Percentiles rank a stretch among this genome's conserved stretches.
Evolutionary conservation across 2,329 filamentous ascomycete genomes (phyloP).

Genomic region (Decorospora gaudefroyi): DNA sequence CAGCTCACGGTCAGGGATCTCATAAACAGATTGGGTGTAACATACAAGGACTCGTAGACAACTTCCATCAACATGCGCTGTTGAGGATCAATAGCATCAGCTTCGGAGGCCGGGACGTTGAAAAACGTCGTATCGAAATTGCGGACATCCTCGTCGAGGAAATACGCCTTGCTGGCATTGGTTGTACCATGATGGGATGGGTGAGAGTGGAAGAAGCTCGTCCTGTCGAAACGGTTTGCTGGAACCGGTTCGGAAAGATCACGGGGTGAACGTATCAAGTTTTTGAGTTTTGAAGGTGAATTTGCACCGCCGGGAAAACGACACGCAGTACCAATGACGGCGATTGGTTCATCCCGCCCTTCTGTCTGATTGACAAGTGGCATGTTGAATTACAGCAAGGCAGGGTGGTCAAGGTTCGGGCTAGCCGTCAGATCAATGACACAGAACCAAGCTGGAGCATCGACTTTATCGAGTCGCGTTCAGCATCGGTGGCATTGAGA

Average conservation of each 20-base stretch:
- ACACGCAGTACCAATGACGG: slow-evolving; percentile 46
- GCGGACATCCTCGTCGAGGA: slow-evolving; percentile 25
- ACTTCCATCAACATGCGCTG: slow-evolving; percentile 43
- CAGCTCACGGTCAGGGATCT: background rate
- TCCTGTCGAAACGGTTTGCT: slow-evolving; percentile 32
- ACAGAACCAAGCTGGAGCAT: too few relatives aligned
- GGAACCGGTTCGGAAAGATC: slow-evolving; percentile 41
- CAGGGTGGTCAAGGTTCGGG: too few relatives aligned
- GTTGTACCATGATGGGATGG: slow-evolving; percentile 42
- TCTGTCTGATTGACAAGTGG: background rate
- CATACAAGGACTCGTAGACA: slow-evolving; percentile 37
- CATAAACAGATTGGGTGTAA: background rate
- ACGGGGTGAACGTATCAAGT: slow-evolving; percentile 33
- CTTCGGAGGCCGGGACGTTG: slow-evolving; percentile 33
- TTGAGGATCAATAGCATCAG: slow-evolving; percentile 38
- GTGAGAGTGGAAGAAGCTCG: slow-evolving; percentile 32
- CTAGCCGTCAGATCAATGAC: too few relatives aligned
- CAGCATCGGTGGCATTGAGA: background rate
- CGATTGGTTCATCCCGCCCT: slow-evolving; percentile 29
- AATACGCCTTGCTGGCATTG: slow-evolving; percentile 25
- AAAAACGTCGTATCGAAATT: slow-evolving; percentile 43
- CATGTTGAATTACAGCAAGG: slow-evolving; percentile 1
- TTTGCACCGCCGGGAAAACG: slow-evolving; percentile 42
- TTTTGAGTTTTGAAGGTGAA: slow-evolving; percentile 43
- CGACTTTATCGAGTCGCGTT: background rate